Conservation (phyloP, 31 red algal species). For the Bonnemaisonia californica region DNA sequence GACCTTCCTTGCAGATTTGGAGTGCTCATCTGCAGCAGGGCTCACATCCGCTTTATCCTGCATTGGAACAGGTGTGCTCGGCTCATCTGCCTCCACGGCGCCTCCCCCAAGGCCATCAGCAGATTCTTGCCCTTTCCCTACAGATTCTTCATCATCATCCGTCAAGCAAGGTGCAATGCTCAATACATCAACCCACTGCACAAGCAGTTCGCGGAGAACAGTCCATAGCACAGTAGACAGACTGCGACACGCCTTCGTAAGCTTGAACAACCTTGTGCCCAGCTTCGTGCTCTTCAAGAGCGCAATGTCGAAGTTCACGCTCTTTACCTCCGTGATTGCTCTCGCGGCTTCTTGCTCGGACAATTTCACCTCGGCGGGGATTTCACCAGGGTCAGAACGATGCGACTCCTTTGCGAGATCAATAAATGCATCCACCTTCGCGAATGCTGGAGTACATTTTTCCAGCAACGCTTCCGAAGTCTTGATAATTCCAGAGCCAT, state of each 20-base stretch:
- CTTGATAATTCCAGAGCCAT: background rate
- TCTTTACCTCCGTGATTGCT: background rate
- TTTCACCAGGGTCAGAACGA: background rate
- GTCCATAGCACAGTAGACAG: background rate
- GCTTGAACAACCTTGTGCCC: background rate
- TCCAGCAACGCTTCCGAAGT: background rate
- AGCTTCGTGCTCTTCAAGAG: background rate
- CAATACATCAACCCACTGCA: slow-evolving; percentile 13
- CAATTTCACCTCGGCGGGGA: background rate
- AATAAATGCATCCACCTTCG: background rate
- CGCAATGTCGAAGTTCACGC: background rate
- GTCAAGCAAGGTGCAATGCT: background rate
- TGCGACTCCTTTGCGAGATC: background rate
- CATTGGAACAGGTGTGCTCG: background rate
- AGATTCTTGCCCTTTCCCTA: background rate
- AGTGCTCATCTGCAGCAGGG: too few relatives aligned
- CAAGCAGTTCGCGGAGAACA: slow-evolving; percentile 10
- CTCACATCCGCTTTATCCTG: too few relatives aligned
- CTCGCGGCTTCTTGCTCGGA: background rate
- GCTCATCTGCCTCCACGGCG: background rate
- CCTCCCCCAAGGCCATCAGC: too few relatives aligned
- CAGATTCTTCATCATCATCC: background rate
- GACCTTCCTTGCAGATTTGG: too few relatives aligned
- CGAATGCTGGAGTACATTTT: background rate
- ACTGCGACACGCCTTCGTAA: background rate